Conservation (phyloP, 768 basidiomycete genomes). For the Collybiopsis confluens region DNA sequence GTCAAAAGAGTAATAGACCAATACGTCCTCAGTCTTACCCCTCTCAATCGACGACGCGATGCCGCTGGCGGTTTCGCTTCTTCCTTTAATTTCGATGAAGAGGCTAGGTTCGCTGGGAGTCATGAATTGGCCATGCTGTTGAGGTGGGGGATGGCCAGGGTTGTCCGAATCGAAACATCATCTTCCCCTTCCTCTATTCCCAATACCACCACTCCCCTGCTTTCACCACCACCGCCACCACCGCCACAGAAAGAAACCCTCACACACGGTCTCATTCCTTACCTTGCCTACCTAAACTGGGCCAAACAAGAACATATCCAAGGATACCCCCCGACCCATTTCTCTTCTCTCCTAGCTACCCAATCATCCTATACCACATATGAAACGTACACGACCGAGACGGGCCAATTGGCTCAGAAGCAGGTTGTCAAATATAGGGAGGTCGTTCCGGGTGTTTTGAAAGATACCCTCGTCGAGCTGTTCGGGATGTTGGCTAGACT, state of each 20-base stretch:
- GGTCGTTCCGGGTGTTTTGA: slow-evolving; percentile 46
- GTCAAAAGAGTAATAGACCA: not conserved
- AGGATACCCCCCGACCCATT: slow-evolving; percentile 69
- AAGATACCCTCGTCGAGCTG: slow-evolving; percentile 59
- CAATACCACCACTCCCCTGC: not conserved
- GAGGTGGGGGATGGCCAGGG: slow-evolving; percentile 86
- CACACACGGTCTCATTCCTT: not conserved
- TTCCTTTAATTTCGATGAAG: slow-evolving; percentile 37
- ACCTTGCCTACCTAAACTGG: slow-evolving; percentile 5
- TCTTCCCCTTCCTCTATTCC: not conserved
- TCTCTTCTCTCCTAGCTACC: slow-evolving; percentile 54
- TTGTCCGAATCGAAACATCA: slow-evolving; percentile 57
- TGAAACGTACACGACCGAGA: not conserved
- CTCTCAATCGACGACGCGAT: not conserved
- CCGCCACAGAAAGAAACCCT: not conserved
- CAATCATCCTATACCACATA: not conserved
- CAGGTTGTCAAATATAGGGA: slow-evolving; percentile 15
- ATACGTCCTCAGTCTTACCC: not conserved
- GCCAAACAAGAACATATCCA: slow-evolving; percentile 20
- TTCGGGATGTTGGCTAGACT: slow-evolving; percentile 77
- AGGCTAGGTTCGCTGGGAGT: slow-evolving; percentile 78
- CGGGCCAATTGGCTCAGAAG: not conserved
- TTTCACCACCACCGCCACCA: too few relatives aligned
- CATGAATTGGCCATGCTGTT: slow-evolving; percentile 90
- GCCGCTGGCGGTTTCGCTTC: not conserved